phyloP scores from a whole-genome alignment of 2,329 filamentous ascomycete species.

The Ophiosphaerella korrae region DNA sequence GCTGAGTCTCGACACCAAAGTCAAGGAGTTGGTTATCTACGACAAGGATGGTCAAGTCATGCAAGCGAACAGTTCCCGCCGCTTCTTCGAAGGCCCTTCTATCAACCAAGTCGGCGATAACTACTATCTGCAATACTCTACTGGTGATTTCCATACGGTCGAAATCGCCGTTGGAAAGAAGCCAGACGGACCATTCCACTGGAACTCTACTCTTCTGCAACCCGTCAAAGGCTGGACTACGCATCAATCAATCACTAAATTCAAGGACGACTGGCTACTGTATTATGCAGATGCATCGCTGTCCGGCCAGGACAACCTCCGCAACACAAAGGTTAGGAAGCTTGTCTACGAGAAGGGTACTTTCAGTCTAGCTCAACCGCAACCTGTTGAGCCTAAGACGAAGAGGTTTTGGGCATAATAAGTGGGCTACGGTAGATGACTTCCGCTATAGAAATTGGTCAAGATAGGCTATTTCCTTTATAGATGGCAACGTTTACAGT shows the following conservation, averaged over 20 bases:
- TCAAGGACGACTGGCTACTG: conserved; percentile 69
- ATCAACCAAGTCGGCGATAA: conserved; percentile 70
- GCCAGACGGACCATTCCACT: conserved; percentile 73
- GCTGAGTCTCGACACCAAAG: conserved; percentile 60
- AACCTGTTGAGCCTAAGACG: neutral
- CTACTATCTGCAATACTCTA: conserved; percentile 78
- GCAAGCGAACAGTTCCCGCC: conserved; percentile 68
- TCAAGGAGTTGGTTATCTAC: conserved; percentile 66
- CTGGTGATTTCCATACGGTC: conserved; percentile 75
- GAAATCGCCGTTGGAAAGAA: conserved; percentile 68
- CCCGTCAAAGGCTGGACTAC: conserved; percentile 80
- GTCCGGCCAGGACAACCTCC: conserved; percentile 44
- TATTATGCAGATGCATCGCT: conserved; percentile 77
- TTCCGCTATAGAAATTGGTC: too few relatives aligned
- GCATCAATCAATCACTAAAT: conserved; percentile 77
- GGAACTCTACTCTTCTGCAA: conserved; percentile 71
- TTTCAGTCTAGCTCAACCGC: conserved; percentile 7
- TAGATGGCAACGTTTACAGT: too few relatives aligned
- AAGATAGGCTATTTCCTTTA: too few relatives aligned
- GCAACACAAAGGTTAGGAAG: conserved; percentile 12
- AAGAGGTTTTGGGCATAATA: neutral
- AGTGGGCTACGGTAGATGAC: too few relatives aligned
- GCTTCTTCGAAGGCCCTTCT: conserved; percentile 81
- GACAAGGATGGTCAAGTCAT: conserved; percentile 64
- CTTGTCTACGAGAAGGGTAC: conserved; percentile 4